Percentiles rank a stretch among this genome's conserved stretches.
phyloP scores from a whole-genome alignment of 768 basidiomycete genomes.

The Mycena latifolia region DNA sequence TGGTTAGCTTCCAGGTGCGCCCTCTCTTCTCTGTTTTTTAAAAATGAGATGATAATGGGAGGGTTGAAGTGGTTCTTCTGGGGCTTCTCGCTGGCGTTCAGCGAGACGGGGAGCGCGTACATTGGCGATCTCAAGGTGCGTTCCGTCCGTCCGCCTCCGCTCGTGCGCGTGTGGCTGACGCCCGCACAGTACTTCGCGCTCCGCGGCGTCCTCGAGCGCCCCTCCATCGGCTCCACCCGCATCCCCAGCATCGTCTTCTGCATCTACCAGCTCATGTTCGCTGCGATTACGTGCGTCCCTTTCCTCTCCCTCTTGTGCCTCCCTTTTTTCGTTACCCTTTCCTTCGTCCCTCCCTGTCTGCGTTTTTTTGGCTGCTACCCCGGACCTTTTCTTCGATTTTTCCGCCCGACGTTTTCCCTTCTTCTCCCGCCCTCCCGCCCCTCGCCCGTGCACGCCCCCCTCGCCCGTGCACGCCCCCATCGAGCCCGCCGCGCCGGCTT shows the following conservation, averaged over 20 bases:
- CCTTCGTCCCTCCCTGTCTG: not conserved
- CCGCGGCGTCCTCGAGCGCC: slow-evolving; percentile 79
- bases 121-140: slow-evolving; percentile 82
- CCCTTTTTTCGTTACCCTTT: too few relatives aligned
- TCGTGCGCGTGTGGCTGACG: not conserved
- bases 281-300: slow-evolving; percentile 80
- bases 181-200: slow-evolving; percentile 83
- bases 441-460: too few relatives aligned
- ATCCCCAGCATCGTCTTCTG: slow-evolving; percentile 84
- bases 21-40: too few relatives aligned
- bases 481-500: too few relatives aligned
- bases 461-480: too few relatives aligned
- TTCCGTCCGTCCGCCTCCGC: too few relatives aligned
- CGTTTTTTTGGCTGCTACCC: too few relatives aligned
- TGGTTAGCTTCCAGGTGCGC: slow-evolving; percentile 92
- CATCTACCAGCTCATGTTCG: slow-evolving; percentile 93
- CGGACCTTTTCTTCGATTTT: too few relatives aligned
- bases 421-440: not conserved
- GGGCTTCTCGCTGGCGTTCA: slow-evolving; percentile 95
- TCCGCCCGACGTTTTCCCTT: too few relatives aligned
- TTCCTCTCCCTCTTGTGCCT: not conserved
- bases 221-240: slow-evolving; percentile 77
- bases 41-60: too few relatives aligned
- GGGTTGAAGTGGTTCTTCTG: slow-evolving; percentile 99
- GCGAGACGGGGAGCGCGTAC: slow-evolving; percentile 76